Evolutionary conservation across 257 asterid species (phyloP).

Genomic region (Solanum paucissectum): DNA sequence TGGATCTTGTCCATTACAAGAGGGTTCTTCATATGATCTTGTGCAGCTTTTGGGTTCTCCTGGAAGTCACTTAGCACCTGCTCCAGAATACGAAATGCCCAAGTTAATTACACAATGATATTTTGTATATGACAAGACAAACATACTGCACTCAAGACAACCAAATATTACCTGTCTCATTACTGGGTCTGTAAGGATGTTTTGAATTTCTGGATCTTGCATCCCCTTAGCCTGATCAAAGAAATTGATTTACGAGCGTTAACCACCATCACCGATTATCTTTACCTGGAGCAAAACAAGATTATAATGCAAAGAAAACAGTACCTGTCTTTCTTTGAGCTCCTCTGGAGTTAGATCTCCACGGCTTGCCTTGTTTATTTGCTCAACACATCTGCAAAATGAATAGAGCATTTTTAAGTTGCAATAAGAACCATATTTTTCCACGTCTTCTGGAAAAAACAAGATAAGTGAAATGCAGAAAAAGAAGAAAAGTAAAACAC

Average conservation of each 20-base stretch:
- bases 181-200: slow-evolving; percentile 83
- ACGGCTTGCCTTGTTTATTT: slow-evolving; percentile 79
- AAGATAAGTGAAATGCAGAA: neutral
- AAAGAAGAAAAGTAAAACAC: neutral
- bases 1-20: slow-evolving; percentile 82
- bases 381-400: slow-evolving; percentile 64
- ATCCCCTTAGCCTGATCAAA: slow-evolving; percentile 64
- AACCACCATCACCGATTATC: neutral
- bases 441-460: neutral
- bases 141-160: neutral
- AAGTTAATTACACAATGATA: neutral
- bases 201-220: slow-evolving; percentile 96
- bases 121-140: neutral
- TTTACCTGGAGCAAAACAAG: neutral
- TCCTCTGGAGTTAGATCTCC: slow-evolving; percentile 92
- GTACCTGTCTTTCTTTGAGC: slow-evolving; percentile 94
- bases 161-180: slow-evolving; percentile 72
- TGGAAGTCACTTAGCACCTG: slow-evolving; percentile 71
- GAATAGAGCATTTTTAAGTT: neutral
- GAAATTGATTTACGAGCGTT: neutral
- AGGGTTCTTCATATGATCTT: slow-evolving; percentile 81
- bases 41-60: slow-evolving; percentile 81
- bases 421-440: neutral
- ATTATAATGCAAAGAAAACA: neutral
- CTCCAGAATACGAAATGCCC: neutral